Evolutionary conservation across 1,284 basidiomycete genomes (phyloP).

Genomic region (Thecaphora thlaspeos): DNA sequence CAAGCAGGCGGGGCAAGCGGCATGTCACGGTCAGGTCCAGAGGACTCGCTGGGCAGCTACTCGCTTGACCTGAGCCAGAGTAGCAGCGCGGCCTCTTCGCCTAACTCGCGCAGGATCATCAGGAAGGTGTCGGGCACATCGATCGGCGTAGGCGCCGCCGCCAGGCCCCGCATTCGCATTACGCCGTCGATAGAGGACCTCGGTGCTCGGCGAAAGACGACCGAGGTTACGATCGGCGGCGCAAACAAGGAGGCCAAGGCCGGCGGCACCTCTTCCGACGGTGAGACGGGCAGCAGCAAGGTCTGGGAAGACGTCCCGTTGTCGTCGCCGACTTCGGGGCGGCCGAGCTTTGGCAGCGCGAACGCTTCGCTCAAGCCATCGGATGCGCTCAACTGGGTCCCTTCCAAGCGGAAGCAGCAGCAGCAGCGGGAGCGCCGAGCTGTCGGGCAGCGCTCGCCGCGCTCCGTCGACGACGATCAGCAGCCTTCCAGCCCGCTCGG

Average conservation of each 20-base stretch:
- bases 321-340: background rate
- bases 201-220: slow-evolving; percentile 23
- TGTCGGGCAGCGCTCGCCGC: no score
- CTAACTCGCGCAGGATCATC: slow-evolving; percentile 3
- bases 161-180: slow-evolving; percentile 43
- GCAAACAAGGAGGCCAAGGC: slow-evolving; percentile 1
- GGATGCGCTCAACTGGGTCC: slow-evolving; percentile 15
- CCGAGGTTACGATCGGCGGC: slow-evolving; percentile 15
- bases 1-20: background rate
- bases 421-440: no score
- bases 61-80: slow-evolving; percentile 29
- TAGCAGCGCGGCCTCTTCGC: slow-evolving; percentile 29
- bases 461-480: no score
- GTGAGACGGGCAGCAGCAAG: no score
- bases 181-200: slow-evolving; percentile 50
- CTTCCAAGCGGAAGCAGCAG: no score
- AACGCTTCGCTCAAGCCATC: slow-evolving; percentile 17
- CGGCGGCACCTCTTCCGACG: no score
- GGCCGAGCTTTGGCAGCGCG: no score
- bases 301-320: slow-evolving; percentile 21
- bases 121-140: slow-evolving; percentile 11
- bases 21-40: slow-evolving; percentile 30
- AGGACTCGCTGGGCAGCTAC: slow-evolving; percentile 21
- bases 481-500: no score
- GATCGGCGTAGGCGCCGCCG: slow-evolving; percentile 11